Evolutionary conservation across 164 flowering plant species (phyloP).

Genomic region (Euptelea pleiosperma): DNA sequence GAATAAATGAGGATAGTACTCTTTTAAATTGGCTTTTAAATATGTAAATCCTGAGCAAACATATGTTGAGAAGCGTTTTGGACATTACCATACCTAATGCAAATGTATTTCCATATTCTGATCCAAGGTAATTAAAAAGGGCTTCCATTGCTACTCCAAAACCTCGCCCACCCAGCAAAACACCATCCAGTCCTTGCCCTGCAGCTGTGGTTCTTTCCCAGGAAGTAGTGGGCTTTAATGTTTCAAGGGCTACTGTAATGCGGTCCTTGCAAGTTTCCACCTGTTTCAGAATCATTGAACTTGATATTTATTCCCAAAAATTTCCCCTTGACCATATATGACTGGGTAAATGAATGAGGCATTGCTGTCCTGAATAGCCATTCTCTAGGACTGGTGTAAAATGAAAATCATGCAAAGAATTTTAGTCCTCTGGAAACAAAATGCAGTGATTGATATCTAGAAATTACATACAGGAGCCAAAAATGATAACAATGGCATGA

Average conservation of each 20-base stretch:
- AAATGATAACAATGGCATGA: constrained; percentile 86
- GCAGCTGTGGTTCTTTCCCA: constrained; percentile 86
- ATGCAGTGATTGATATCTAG: not conserved
- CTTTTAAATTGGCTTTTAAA: constrained; percentile 1
- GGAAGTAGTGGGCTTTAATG: constrained; percentile 85
- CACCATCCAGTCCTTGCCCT: constrained; percentile 82
- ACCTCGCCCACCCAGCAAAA: constrained; percentile 89
- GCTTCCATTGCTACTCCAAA: constrained; percentile 97
- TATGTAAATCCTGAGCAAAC: constrained; percentile 5
- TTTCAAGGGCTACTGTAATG: constrained; percentile 87
- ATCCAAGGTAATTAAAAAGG: constrained; percentile 77
- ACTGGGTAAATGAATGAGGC: not conserved
- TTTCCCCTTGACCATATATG: not conserved
- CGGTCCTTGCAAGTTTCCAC: constrained; percentile 95
- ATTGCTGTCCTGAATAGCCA: too few species aligned
- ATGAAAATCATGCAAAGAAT: not conserved
- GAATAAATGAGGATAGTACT: not conserved
- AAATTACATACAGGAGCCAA: constrained; percentile 83
- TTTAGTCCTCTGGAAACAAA: not conserved
- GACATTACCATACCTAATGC: constrained; percentile 64
- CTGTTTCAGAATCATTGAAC: constrained; percentile 32
- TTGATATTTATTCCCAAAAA: not conserved
- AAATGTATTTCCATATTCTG: constrained; percentile 95
- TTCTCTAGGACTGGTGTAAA: not conserved
- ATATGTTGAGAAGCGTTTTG: not conserved